Base-by-base conservation (phyloP, 202 grass and related monocot species). In the Schoenoplectus triqueter region DNA sequence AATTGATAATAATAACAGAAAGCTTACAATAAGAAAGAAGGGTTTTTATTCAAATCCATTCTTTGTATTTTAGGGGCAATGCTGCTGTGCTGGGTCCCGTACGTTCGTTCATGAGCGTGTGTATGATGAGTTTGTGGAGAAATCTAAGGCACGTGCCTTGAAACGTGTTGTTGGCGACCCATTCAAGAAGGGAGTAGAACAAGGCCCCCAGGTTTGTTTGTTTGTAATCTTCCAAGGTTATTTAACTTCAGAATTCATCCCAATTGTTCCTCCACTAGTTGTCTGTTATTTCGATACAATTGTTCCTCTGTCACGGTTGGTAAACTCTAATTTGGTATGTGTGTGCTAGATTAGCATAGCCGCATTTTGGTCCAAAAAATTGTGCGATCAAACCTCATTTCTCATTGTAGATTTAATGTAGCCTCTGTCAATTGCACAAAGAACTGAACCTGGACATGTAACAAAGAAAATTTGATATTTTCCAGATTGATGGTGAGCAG, bases 191-290 rank as follows among this genome's bases (percentile, higher is more conserved):
- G 90, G 92, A 7, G 90, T 94, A 2, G 88, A 94, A 9, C 94
- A 94, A 84, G 94, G 94, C 3, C 94, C 94, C 70, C 91, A 93
- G 86, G 93, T 88, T 42, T 57, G 96, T 99, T 88, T 80, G 85
- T 86, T 21, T 60, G 47, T 31, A 31, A 31, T 31, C 31, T 31
- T 40, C 73, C 68, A 49, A 71, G n/a, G 1, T 69, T 51, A 59
- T 45, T 19, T 31, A 57, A 39, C 40, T 45, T 55, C 9, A 50
- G 19, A 80, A 31, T 78, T 78, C 45, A 15, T 10, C 15, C n/a
- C 75, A 79, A 44, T 86, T 64, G 3, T 61, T 74, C 67, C 31
- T 40, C 20, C 45, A 50, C 6, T 19, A 45, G 51, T 3, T 50
- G 15, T 17, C 31, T 31, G 31, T 31, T 31, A 31, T 31, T 31